Percentiles rank a stretch among this genome's conserved stretches.
Evolutionary conservation across 1,139 yeast species (phyloP).

Genomic region (Zhuliangozyma blackwelliae): DNA sequence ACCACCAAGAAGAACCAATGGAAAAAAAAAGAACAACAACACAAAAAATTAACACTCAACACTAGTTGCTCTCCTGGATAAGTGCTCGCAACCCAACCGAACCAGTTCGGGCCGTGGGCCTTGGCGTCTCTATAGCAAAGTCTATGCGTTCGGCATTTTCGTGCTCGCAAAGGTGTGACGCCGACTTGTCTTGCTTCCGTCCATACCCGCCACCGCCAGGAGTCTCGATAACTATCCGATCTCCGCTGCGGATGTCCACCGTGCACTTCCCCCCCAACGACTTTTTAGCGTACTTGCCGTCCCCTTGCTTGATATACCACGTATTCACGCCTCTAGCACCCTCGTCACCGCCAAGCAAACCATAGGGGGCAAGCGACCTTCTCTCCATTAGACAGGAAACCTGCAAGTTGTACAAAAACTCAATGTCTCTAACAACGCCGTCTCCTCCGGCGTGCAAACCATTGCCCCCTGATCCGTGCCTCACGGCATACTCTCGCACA

Average conservation of each 20-base stretch:
- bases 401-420: constrained; percentile 37
- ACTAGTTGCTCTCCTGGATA: constrained; percentile 32
- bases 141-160: constrained; percentile 9
- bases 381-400: constrained; percentile 46
- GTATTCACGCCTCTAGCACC: constrained; percentile 38
- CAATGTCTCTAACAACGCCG: constrained; percentile 45
- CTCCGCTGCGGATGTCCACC: constrained; percentile 36
- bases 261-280: constrained; percentile 43
- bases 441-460: constrained; percentile 43
- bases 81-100: constrained; percentile 32
- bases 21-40: too few relatives aligned
- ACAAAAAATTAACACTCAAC: too few relatives aligned
- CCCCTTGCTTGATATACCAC: constrained; percentile 28
- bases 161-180: neutral
- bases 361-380: constrained; percentile 43
- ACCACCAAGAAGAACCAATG: too few relatives aligned
- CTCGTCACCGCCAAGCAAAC: constrained; percentile 38
- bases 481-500: constrained; percentile 36
- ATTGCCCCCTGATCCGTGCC: constrained; percentile 39
- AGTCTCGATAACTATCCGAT: constrained; percentile 38
- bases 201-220: constrained; percentile 55
- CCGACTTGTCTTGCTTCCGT: neutral
- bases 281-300: constrained; percentile 18
- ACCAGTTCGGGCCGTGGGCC: constrained; percentile 29
- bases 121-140: constrained; percentile 22